These are phyloP conservation scores for Kwoniella newhampshirensis DNA, from an alignment of 768 basidiomycete species.

Conservation along the genomic window DNA sequence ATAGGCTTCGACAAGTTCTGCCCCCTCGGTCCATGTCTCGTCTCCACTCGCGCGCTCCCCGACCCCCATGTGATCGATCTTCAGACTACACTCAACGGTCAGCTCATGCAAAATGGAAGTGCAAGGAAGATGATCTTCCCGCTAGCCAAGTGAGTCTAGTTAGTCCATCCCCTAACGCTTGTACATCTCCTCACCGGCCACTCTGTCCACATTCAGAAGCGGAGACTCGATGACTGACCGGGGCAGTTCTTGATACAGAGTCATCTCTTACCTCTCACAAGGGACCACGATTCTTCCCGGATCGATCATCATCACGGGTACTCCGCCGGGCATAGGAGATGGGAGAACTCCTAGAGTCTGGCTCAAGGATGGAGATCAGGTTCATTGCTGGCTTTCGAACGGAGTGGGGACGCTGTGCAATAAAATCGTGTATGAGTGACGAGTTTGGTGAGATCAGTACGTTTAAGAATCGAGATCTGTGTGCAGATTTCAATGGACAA, in stretches of 20 bases:
- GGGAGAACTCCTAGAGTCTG: constrained; percentile 68
- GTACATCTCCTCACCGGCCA: background rate
- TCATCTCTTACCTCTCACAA: constrained; percentile 72
- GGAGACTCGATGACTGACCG: background rate
- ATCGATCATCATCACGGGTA: constrained; percentile 70
- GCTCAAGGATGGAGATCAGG: constrained; percentile 71
- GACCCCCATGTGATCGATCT: constrained; percentile 34
- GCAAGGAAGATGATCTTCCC: constrained; percentile 29
- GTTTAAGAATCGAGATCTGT: too few species aligned
- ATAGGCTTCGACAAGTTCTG: constrained; percentile 49
- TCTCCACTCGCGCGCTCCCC: constrained; percentile 27
- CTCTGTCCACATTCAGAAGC: too few species aligned
- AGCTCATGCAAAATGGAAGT: constrained; percentile 23
- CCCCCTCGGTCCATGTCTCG: constrained; percentile 48
- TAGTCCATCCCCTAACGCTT: background rate
- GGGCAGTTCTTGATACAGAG: background rate
- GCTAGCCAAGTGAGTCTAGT: constrained; percentile 20
- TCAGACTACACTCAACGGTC: constrained; percentile 24
- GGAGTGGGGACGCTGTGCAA: constrained; percentile 21
- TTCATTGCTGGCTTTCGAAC: constrained; percentile 52
- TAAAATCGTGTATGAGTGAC: background rate
- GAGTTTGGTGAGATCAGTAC: too few species aligned
- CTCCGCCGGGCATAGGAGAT: constrained; percentile 75
- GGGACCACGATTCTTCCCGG: constrained; percentile 82
- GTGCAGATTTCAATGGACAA: too few species aligned